Conservation (phyloP, 805 yeast genomes). For the Cyberlindnera sargentensis region DNA sequence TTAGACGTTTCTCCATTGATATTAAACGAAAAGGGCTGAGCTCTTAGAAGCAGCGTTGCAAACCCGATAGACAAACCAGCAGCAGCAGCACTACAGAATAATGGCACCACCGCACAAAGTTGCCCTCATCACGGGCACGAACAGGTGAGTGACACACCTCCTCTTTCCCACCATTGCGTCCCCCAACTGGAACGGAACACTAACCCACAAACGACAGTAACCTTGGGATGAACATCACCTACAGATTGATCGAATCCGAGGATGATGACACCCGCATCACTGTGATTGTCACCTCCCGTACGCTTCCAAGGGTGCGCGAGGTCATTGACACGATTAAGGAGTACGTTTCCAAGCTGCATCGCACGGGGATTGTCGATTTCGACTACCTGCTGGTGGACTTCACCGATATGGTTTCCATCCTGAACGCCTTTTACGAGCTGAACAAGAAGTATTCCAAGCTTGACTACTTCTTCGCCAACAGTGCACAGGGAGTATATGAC, state of each 20-base stretch:
- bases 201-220: constrained; percentile 34
- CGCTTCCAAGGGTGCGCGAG: constrained; percentile 76
- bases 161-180: neutral
- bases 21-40: too few relatives aligned
- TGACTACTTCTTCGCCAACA: constrained; percentile 78
- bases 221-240: constrained; percentile 81
- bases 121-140: constrained; percentile 41
- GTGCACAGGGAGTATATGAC: constrained; percentile 81
- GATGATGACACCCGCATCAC: constrained; percentile 55
- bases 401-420: constrained; percentile 78
- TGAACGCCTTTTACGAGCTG: constrained; percentile 68
- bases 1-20: too few relatives aligned
- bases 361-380: constrained; percentile 61
- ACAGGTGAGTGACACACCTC: constrained; percentile 21
- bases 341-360: constrained; percentile 32
- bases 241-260: constrained; percentile 59
- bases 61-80: too few relatives aligned
- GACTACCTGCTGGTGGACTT: constrained; percentile 90
- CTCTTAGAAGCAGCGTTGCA: too few relatives aligned
- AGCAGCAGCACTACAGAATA: too few relatives aligned
- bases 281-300: constrained; percentile 82
- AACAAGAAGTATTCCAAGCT: constrained; percentile 54
- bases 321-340: constrained; percentile 53
- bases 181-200: neutral
- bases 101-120: constrained; percentile 23